A percentile compares a stretch with the other conserved stretches of the same genome.
These are phyloP conservation scores for Citrus unshiu DNA, from an alignment of 345 rosid species.

Conservation along the genomic window DNA sequence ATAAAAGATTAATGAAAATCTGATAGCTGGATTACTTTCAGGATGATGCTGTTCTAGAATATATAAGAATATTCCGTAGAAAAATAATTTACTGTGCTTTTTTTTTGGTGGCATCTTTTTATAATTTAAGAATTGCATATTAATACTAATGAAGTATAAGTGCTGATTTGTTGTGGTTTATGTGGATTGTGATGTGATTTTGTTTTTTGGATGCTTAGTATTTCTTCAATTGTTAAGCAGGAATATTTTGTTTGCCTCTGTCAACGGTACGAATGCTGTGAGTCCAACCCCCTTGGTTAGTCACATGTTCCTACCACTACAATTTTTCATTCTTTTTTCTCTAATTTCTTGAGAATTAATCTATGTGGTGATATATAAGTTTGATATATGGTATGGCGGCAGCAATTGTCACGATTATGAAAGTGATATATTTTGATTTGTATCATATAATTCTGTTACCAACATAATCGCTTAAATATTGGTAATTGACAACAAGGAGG, in stretches of 20 bases:
- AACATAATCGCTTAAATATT: not conserved
- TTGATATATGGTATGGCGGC: not conserved
- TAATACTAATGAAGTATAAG: no score
- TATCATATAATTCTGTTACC: not conserved
- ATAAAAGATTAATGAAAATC: not conserved
- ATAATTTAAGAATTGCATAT: not conserved
- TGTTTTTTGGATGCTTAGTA: not conserved
- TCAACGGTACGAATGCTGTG: slow-evolving; percentile 35
- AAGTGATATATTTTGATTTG: not conserved
- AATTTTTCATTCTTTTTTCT: slow-evolving; percentile 1
- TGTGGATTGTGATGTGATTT: not conserved
- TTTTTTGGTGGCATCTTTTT: not conserved
- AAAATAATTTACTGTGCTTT: not conserved
- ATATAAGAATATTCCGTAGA: no score
- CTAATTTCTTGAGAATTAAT: not conserved
- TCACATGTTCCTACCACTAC: not conserved
- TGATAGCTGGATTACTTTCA: not conserved
- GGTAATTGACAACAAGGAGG: not conserved
- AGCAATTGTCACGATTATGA: not conserved
- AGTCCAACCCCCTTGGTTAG: slow-evolving; percentile 57
- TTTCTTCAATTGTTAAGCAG: slow-evolving; percentile 34
- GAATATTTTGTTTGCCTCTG: slow-evolving; percentile 36
- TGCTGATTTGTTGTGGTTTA: not conserved
- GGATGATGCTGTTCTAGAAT: no score
- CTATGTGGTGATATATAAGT: not conserved